These are phyloP conservation scores for Neofusicoccum parvum DNA, from an alignment of 2,329 filamentous ascomycete species.

Conservation along the genomic window DNA sequence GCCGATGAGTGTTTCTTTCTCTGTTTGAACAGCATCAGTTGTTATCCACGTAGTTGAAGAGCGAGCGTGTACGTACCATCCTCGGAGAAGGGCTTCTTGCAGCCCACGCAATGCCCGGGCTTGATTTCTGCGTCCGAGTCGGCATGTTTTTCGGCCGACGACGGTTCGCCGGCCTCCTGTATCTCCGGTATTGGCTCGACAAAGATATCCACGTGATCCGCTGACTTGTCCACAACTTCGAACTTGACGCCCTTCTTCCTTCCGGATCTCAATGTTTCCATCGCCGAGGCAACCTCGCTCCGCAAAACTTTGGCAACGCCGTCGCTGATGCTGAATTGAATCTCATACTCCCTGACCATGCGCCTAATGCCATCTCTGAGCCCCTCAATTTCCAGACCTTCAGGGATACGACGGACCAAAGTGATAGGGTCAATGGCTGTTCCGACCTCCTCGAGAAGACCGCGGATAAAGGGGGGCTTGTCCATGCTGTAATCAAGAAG, in stretches of 20 bases:
- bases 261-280: constrained; percentile 76
- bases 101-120: constrained; percentile 44
- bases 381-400: constrained; percentile 89
- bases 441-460: constrained; percentile 88
- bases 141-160: constrained; percentile 22
- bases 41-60: neutral
- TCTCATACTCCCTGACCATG: constrained; percentile 93
- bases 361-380: constrained; percentile 83
- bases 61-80: constrained; percentile 33
- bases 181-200: constrained; percentile 35
- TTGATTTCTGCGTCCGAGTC: constrained; percentile 22
- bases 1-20: constrained; percentile 73
- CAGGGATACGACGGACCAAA: constrained; percentile 85
- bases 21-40: constrained; percentile 34
- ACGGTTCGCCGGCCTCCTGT: constrained; percentile 26
- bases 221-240: constrained; percentile 58
- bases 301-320: constrained; percentile 85
- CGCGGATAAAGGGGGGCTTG: constrained; percentile 91
- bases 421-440: constrained; percentile 91
- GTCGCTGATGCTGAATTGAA: constrained; percentile 88
- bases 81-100: constrained; percentile 40
- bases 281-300: constrained; percentile 83
- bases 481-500: constrained; percentile 96
- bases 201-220: constrained; percentile 31
- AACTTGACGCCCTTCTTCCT: constrained; percentile 89